These are phyloP conservation scores for Rosa multiflora DNA, from an alignment of 306 rosid species.

Conservation along the genomic window DNA sequence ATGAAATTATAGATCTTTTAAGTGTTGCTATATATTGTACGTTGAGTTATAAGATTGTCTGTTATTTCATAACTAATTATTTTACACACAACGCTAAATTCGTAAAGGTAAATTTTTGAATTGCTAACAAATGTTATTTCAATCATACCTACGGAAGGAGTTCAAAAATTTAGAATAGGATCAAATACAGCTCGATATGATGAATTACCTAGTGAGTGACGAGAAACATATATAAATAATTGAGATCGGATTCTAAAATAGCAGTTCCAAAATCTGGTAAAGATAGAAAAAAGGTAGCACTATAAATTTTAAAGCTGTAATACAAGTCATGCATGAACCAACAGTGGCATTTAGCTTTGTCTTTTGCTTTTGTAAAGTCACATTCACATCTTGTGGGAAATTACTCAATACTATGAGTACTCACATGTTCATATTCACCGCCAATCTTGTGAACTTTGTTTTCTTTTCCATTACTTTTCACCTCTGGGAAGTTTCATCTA, in stretches of 20 bases:
- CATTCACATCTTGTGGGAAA: neutral
- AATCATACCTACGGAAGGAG: too few species aligned
- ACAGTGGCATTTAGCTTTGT: neutral
- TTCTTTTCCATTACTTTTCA: neutral
- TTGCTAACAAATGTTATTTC: too few species aligned
- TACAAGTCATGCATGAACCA: neutral
- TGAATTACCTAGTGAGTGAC: neutral
- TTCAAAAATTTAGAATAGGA: neutral
- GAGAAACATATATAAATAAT: too few species aligned
- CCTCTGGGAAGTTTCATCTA: neutral
- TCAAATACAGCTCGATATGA: neutral
- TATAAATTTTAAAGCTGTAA: neutral
- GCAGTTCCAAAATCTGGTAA: neutral
- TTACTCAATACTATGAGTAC: neutral
- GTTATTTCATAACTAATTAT: too few species aligned
- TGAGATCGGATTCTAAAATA: neutral
- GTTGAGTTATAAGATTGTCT: too few species aligned
- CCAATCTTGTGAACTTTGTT: neutral
- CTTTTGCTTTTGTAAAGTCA: neutral
- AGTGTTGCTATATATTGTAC: too few species aligned
- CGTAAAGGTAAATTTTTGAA: too few species aligned
- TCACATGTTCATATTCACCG: neutral
- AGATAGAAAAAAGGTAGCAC: neutral
- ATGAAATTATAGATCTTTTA: too few species aligned
- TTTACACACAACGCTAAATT: too few species aligned